These are phyloP conservation scores for Helenozyma rhizophorensis DNA, from an alignment of 805 yeast genomes.

Conservation along the genomic window DNA sequence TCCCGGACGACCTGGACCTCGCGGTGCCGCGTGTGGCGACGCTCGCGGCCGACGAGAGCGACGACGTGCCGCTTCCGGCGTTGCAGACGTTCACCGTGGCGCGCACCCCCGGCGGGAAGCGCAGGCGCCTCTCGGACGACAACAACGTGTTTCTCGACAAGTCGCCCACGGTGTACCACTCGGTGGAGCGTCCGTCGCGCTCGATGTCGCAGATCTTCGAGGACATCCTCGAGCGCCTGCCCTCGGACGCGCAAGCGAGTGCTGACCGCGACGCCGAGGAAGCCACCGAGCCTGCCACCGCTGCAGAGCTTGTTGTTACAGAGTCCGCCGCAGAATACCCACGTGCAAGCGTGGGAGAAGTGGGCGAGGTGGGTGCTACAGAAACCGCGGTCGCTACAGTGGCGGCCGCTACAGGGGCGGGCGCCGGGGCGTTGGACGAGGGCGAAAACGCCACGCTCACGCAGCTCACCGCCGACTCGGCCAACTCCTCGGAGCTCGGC, in stretches of 20 bases:
- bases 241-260: no score
- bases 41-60: conserved; percentile 11
- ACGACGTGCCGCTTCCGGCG: conserved; percentile 10
- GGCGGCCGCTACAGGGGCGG: no score
- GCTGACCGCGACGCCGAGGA: no score
- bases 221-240: conserved; percentile 16
- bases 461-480: conserved; percentile 1
- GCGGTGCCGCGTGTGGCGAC: conserved; percentile 2
- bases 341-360: no score
- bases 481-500: conserved; percentile 9
- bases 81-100: conserved; percentile 6
- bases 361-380: no score
- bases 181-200: conserved; percentile 21
- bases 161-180: conserved; percentile 29
- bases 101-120: neutral
- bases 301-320: no score
- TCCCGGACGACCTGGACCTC: conserved; percentile 7
- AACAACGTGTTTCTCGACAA: conserved; percentile 34
- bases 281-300: no score
- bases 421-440: no score
- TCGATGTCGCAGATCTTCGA: conserved; percentile 33
- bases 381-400: no score
- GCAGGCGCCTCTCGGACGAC: conserved; percentile 11
- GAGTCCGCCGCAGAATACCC: no score
- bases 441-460: no score